Evolutionary conservation across 2,329 filamentous ascomycete genomes (phyloP).

Genomic region (Scortechinia acanthostroma): DNA sequence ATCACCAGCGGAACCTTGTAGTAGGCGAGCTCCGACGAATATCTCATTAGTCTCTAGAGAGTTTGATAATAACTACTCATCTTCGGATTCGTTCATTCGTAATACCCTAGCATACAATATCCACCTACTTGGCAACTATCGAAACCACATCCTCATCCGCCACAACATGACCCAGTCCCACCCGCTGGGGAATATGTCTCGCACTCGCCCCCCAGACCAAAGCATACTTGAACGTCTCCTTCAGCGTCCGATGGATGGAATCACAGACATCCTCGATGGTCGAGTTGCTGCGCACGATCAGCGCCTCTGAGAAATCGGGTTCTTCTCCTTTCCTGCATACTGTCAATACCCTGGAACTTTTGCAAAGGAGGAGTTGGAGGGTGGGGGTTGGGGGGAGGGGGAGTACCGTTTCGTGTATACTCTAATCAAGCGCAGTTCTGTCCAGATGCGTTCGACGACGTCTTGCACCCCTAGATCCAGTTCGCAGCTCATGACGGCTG

Average conservation of each 20-base stretch:
- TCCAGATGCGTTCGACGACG: slow-evolving; percentile 91
- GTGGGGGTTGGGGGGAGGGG: no score
- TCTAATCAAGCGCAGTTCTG: slow-evolving; percentile 80
- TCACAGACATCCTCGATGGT: slow-evolving; percentile 97
- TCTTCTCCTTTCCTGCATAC: slow-evolving; percentile 80
- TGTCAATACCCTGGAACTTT: no score
- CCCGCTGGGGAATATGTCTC: slow-evolving; percentile 85
- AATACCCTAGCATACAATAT: not conserved
- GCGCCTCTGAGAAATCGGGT: slow-evolving; percentile 80
- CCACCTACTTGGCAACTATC: slow-evolving; percentile 32
- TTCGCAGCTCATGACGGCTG: slow-evolving; percentile 96
- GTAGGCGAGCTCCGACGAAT: no score
- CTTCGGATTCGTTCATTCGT: no score
- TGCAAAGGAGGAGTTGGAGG: no score
- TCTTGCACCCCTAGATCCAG: slow-evolving; percentile 87
- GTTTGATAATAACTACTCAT: no score
- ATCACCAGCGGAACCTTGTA: no score
- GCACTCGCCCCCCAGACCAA: slow-evolving; percentile 96
- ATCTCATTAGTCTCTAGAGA: no score
- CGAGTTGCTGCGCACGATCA: slow-evolving; percentile 84
- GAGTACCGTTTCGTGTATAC: slow-evolving; percentile 83
- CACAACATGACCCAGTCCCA: slow-evolving; percentile 78
- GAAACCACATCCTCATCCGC: slow-evolving; percentile 63
- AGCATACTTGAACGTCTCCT: slow-evolving; percentile 98
- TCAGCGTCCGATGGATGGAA: slow-evolving; percentile 83